Evolutionary conservation across 176 grass and related monocot species (phyloP).

Genomic region (Poa pratensis): DNA sequence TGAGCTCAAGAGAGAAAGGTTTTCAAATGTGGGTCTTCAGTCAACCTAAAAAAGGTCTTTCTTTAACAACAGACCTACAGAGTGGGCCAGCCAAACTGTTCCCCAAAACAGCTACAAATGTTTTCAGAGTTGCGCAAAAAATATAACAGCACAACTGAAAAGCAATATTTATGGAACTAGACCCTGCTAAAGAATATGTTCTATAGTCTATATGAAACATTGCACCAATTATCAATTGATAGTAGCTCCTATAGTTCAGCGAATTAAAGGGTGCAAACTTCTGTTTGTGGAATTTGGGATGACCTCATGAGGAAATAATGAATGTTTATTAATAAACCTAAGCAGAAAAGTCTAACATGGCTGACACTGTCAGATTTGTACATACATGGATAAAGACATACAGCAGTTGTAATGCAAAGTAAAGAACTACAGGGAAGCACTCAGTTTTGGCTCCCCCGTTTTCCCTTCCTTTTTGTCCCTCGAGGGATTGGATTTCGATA

Average conservation of each 20-base stretch:
- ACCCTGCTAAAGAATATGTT: slow-evolving; percentile 22
- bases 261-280: slow-evolving; percentile 24
- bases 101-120: background rate
- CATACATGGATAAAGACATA: slow-evolving; percentile 11
- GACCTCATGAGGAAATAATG: background rate
- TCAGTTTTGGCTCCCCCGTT: background rate
- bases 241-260: slow-evolving; percentile 21
- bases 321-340: background rate
- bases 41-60: background rate
- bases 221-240: slow-evolving; percentile 18
- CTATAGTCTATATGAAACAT: background rate
- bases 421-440: background rate
- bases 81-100: background rate
- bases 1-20: background rate
- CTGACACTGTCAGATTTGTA: slow-evolving; percentile 12
- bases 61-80: slow-evolving; percentile 24
- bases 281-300: background rate
- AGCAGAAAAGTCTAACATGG: background rate
- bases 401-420: background rate
- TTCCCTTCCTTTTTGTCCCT: slow-evolving; percentile 13
- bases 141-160: slow-evolving; percentile 11
- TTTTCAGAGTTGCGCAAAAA: background rate
- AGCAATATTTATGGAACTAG: slow-evolving; percentile 27
- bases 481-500: background rate
- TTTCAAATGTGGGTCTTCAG: slow-evolving; percentile 20